phyloP scores from a whole-genome alignment of 495 filamentous ascomycete species.

The Aspergillus mulundensis region DNA sequence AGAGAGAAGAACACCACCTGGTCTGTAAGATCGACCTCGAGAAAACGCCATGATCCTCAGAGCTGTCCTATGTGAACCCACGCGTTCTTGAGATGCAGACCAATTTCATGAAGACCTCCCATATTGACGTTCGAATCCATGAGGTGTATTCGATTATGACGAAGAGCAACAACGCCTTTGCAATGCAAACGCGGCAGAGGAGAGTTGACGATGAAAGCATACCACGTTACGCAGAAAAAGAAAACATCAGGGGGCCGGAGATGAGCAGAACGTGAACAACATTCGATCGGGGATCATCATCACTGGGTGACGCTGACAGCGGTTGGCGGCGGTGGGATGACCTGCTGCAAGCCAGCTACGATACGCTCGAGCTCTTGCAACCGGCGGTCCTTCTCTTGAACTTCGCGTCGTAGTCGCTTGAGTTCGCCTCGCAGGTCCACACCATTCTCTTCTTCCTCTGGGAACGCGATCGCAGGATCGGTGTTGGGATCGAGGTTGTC shows the following conservation, averaged over 20 bases:
- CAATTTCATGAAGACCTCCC: slow-evolving; percentile 20
- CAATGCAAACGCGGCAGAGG: slow-evolving; percentile 20
- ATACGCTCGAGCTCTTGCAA: slow-evolving; percentile 43
- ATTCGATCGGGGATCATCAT: slow-evolving; percentile 5
- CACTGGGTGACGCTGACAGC: slow-evolving; percentile 12
- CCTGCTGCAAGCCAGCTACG: slow-evolving; percentile 41
- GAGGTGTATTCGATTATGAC: slow-evolving; percentile 15
- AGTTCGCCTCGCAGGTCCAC: slow-evolving; percentile 53
- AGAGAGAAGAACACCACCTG: slow-evolving; percentile 24
- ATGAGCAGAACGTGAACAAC: neutral
- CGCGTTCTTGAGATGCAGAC: slow-evolving; percentile 24
- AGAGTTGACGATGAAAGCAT: neutral
- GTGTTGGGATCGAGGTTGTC: slow-evolving; percentile 19
- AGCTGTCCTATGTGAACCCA: slow-evolving; percentile 21
- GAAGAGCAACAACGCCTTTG: slow-evolving; percentile 19
- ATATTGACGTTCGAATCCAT: slow-evolving; percentile 16
- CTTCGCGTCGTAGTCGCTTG: slow-evolving; percentile 53
- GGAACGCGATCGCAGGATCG: slow-evolving; percentile 17
- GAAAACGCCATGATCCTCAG: slow-evolving; percentile 29
- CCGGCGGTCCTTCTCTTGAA: slow-evolving; percentile 48
- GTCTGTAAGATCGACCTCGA: slow-evolving; percentile 21
- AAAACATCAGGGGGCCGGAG: neutral
- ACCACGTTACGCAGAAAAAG: neutral
- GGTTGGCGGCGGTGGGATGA: slow-evolving; percentile 39
- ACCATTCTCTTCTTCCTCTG: slow-evolving; percentile 38